These are phyloP conservation scores for Brassica balearica DNA, from an alignment of 441 rosid genomes.

Conservation along the genomic window DNA sequence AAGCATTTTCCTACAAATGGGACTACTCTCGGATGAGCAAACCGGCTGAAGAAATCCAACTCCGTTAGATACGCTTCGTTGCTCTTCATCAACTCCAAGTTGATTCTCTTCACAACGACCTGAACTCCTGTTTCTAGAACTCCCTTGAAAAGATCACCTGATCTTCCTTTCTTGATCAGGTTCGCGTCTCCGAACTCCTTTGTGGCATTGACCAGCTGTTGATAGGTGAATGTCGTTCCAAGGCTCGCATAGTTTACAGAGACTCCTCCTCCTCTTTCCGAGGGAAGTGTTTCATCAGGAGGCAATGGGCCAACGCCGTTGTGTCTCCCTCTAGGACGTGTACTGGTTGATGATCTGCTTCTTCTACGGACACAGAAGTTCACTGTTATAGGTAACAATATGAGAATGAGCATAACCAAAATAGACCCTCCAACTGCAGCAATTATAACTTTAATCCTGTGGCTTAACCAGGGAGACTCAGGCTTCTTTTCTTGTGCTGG, in stretches of 20 bases:
- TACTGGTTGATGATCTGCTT: conserved; percentile 45
- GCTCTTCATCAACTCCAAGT: conserved; percentile 48
- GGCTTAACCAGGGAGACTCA: conserved; percentile 39
- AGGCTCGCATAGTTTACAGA: conserved; percentile 44
- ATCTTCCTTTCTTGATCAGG: conserved; percentile 66
- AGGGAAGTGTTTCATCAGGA: conserved; percentile 50
- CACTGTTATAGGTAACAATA: conserved; percentile 51
- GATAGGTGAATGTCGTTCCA: conserved; percentile 56
- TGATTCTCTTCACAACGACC: conserved; percentile 59
- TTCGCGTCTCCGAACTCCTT: conserved; percentile 51
- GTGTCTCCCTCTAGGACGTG: conserved; percentile 46
- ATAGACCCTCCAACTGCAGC: conserved; percentile 65
- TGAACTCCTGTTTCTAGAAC: conserved; percentile 53
- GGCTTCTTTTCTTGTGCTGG: conserved; percentile 42
- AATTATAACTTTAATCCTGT: conserved; percentile 49
- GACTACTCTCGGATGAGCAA: conserved; percentile 58
- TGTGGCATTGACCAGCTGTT: conserved; percentile 56
- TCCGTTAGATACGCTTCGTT: conserved; percentile 51
- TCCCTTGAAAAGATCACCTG: conserved; percentile 68
- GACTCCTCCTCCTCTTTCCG: conserved; percentile 35
- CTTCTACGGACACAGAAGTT: conserved; percentile 46
- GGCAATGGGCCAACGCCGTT: conserved; percentile 60
- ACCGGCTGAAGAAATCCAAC: conserved; percentile 58
- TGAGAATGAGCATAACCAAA: conserved; percentile 49
- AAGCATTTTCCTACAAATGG: conserved; percentile 69